A percentile compares a stretch with the other conserved stretches of the same genome.
phyloP scores from a whole-genome alignment of 768 basidiomycete genomes.

The Serendipita vermifera region DNA sequence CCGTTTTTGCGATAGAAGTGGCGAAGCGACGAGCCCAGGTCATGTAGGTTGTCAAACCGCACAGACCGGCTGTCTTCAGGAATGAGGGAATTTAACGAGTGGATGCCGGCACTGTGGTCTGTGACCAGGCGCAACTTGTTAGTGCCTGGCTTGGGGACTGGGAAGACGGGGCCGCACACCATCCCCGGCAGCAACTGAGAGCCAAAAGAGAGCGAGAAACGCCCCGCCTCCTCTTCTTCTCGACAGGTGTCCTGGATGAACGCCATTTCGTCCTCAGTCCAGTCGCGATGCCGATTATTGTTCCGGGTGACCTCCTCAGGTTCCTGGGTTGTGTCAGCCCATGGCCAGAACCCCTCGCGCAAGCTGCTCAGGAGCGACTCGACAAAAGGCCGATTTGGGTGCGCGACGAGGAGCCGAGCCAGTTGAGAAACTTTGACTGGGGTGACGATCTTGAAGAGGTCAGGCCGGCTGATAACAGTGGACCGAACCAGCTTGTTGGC shows the following conservation, averaged over 20 bases:
- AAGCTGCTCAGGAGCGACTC: constrained; percentile 24
- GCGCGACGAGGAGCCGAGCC: constrained; percentile 19
- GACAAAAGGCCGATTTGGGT: constrained; percentile 31
- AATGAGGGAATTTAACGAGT: constrained; percentile 29
- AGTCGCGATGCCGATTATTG: background rate
- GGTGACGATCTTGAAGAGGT: constrained; percentile 27
- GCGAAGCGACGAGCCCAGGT: constrained; percentile 19
- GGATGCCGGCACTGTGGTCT: constrained; percentile 27
- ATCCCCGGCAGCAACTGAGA: constrained; percentile 31
- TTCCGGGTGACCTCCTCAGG: constrained; percentile 21
- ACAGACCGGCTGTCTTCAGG: constrained; percentile 18
- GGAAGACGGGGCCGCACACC: constrained; percentile 28
- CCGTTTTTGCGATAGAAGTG: no score
- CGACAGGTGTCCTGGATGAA: constrained; percentile 22
- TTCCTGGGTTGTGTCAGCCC: constrained; percentile 19
- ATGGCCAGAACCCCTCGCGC: constrained; percentile 35
- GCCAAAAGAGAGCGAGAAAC: constrained; percentile 24
- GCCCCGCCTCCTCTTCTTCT: constrained; percentile 16
- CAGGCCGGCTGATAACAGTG: no score
- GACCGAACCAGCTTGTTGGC: no score
- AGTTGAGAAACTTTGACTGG: constrained; percentile 28
- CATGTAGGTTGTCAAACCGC: constrained; percentile 26
- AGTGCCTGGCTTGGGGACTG: constrained; percentile 27
- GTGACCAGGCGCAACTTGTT: constrained; percentile 28
- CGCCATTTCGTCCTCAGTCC: constrained; percentile 8